These are phyloP conservation scores for Globisporangium perplexum DNA, from an alignment of 352 stramenopile genomes.

Conservation along the genomic window DNA sequence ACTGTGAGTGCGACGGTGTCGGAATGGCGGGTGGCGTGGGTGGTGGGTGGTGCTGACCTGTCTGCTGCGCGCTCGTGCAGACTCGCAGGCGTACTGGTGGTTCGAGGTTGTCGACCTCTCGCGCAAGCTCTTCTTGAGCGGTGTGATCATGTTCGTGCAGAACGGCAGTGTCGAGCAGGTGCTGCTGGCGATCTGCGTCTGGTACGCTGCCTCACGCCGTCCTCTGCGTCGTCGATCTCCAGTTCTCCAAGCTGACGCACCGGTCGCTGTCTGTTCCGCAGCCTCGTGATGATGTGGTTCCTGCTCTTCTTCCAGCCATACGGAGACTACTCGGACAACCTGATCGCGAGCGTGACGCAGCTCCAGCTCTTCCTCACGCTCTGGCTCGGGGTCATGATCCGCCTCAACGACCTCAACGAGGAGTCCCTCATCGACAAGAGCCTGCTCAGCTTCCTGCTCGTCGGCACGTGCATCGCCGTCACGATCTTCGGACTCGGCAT, in stretches of 20 bases:
- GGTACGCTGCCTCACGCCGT: conserved; percentile 15
- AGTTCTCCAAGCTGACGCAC: too few species aligned
- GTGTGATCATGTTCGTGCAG: conserved; percentile 69
- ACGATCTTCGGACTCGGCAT: conserved; percentile 58
- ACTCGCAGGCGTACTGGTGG: conserved; percentile 68
- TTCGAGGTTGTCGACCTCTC: conserved; percentile 79
- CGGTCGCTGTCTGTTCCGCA: conserved; percentile 2
- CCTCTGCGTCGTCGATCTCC: neutral
- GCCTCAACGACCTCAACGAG: conserved; percentile 54
- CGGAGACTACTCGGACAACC: conserved; percentile 57
- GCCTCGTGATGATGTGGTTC: conserved; percentile 71
- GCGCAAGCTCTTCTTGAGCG: conserved; percentile 69
- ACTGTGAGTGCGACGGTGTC: conserved; percentile 32
- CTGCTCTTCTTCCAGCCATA: conserved; percentile 77
- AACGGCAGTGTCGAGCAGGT: conserved; percentile 68
- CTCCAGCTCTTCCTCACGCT: conserved; percentile 76
- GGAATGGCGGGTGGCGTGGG: too few species aligned
- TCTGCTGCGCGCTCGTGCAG: conserved; percentile 28
- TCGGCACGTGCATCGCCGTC: conserved; percentile 53
- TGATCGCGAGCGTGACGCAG: conserved; percentile 70
- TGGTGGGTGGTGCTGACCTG: neutral
- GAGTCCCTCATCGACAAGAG: conserved; percentile 61
- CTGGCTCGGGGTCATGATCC: conserved; percentile 76
- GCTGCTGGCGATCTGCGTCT: conserved; percentile 57
- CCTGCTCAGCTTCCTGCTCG: conserved; percentile 53